A percentile compares a stretch with the other conserved stretches of the same genome.
These are phyloP conservation scores for Cynanchum wilfordii DNA, from an alignment of 257 asterid species.

Conservation along the genomic window DNA sequence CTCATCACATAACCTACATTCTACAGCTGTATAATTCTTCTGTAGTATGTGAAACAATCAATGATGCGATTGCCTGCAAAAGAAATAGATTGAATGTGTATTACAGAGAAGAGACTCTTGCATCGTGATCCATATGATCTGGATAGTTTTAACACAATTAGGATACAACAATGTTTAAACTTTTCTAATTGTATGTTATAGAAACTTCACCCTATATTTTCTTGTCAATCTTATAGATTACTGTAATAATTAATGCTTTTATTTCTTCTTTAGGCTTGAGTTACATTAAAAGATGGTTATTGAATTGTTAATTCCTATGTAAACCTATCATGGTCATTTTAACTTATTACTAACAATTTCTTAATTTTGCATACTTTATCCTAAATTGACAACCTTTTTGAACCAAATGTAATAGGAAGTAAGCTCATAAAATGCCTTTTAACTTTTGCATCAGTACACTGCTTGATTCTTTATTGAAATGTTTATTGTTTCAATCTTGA, in stretches of 20 bases:
- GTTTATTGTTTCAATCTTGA: neutral
- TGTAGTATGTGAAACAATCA: neutral
- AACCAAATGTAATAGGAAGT: neutral
- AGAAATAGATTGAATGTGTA: neutral
- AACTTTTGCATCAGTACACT: slow-evolving; percentile 2
- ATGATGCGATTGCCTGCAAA: neutral
- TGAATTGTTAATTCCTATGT: neutral
- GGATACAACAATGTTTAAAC: neutral
- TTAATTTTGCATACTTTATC: too few species aligned
- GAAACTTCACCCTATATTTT: neutral
- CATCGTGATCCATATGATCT: neutral
- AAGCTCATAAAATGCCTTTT: neutral
- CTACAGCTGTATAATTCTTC: neutral
- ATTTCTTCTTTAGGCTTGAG: too few species aligned
- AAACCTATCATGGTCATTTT: too few species aligned
- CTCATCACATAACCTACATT: too few species aligned
- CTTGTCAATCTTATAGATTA: neutral
- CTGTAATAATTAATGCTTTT: too few species aligned
- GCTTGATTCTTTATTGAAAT: slow-evolving; percentile 7
- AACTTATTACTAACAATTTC: too few species aligned
- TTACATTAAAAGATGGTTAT: too few species aligned
- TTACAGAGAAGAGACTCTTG: neutral
- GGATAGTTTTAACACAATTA: neutral
- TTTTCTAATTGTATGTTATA: neutral
- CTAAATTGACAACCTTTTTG: neutral